A percentile compares a stretch with the other conserved stretches of the same genome.
Conservation (phyloP, 768 basidiomycete species). For the Psilocybe subaeruginosa region DNA sequence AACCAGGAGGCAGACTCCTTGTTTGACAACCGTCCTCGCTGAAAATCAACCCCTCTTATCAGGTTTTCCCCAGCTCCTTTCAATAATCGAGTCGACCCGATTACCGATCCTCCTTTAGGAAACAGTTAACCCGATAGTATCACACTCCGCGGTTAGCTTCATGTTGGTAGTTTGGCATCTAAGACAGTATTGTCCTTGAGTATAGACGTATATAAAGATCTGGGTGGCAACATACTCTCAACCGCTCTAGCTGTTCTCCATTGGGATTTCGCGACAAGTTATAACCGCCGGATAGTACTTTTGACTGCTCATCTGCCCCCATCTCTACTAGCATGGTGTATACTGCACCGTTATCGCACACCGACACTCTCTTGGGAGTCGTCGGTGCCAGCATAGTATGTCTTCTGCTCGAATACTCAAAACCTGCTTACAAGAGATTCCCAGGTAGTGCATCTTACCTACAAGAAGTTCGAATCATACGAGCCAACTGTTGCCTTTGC, state of each 20-base stretch:
- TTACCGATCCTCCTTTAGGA: constrained; percentile 3
- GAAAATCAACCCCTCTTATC: neutral
- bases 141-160: neutral
- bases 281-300: neutral
- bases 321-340: constrained; percentile 8
- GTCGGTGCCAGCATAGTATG: constrained; percentile 19
- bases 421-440: neutral
- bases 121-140: neutral
- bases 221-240: neutral
- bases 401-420: neutral
- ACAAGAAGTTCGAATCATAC: constrained; percentile 38
- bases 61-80: neutral
- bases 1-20: neutral
- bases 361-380: constrained; percentile 12
- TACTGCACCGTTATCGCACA: constrained; percentile 3
- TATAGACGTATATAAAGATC: neutral
- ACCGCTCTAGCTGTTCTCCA: neutral
- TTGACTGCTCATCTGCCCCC: neutral
- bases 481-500: constrained; percentile 24
- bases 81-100: neutral
- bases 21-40: neutral
- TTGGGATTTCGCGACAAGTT: neutral
- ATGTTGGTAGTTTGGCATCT: neutral
- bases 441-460: constrained; percentile 33
- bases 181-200: neutral